Evolutionary conservation across 352 stramenopile genomes (phyloP), one percentile per base, ranked within the genome.

Genomic region (Phytophthora podocarpi): DNA sequence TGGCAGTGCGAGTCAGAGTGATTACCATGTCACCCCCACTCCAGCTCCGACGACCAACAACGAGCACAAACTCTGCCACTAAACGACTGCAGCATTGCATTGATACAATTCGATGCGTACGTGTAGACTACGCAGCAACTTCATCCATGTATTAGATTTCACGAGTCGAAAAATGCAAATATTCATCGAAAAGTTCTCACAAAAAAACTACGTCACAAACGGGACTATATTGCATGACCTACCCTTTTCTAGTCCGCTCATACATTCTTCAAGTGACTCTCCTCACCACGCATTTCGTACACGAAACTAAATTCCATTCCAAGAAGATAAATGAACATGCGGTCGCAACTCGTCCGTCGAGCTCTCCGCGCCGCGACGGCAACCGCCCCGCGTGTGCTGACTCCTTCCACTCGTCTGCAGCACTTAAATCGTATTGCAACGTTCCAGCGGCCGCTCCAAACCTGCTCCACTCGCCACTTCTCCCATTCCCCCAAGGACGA

Each of bases 281-380:
- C 39, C 39, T 30, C 39, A 46, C 39, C 39, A 46, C 39, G 39
- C 20, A 13, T 26, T 30, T 46, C 28, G 4, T 28, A 5, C 10
- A n/a, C n/a, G n/a, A n/a, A n/a, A n/a, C n/a, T n/a, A n/a, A n/a
- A n/a, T n/a, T n/a, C n/a, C n/a, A n/a, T n/a, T n/a, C n/a, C n/a
- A n/a, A n/a, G n/a, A n/a, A n/a, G n/a, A n/a, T n/a, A n/a, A n/a
- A n/a, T 35, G 27, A 64, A 34, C 27, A 63, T 73, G 65, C 48
- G 59, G 53, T 70, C 65, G 1, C 65, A 60, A 12, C 26, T 67
- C 16, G 28, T 70, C 18, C 54, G 66, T 41, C 54, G 51, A 4
- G 37, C 15, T 34, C 47, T 74, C 27, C 54, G 60, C 32, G 20
- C 46, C 18, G 31, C 42, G 5, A 11, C 23, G 4, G 20, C 39